Conservation (phyloP, 2,329 filamentous ascomycete genomes). For the Xylogone sp. region DNA sequence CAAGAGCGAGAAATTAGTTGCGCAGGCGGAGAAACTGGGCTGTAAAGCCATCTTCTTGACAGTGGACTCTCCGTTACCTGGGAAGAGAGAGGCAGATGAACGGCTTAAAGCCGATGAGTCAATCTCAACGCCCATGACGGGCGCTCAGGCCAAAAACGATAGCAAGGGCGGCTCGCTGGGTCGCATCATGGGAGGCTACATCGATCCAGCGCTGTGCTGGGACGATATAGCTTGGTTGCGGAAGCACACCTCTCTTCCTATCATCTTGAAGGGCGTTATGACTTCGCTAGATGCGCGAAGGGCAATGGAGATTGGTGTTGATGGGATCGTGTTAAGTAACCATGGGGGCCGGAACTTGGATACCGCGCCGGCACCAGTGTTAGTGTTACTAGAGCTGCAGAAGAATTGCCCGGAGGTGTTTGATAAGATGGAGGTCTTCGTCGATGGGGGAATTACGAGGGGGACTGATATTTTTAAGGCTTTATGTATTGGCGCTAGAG, state of each 20-base stretch:
- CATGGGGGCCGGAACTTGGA: constrained; percentile 61
- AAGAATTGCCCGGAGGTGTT: constrained; percentile 18
- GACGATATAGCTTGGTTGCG: constrained; percentile 63
- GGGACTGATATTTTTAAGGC: constrained; percentile 58
- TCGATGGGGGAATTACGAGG: constrained; percentile 54
- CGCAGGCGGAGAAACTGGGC: constrained; percentile 40
- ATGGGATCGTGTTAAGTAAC: constrained; percentile 68
- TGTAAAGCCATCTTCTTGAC: constrained; percentile 55
- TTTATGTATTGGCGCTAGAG: constrained; percentile 56
- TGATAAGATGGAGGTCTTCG: constrained; percentile 45
- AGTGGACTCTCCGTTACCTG: constrained; percentile 52
- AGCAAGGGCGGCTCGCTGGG: constrained; percentile 51
- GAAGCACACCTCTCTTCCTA: constrained; percentile 47
- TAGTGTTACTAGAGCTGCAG: constrained; percentile 37
- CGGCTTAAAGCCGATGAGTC: constrained; percentile 42
- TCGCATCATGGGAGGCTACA: constrained; percentile 51
- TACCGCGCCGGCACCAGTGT: constrained; percentile 43
- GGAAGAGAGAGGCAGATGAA: constrained; percentile 49
- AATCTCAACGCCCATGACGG: constrained; percentile 45
- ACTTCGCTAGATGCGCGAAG: constrained; percentile 58
- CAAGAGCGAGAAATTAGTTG: constrained; percentile 47
- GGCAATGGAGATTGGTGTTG: constrained; percentile 52
- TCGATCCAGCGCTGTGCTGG: constrained; percentile 58
- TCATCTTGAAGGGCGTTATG: constrained; percentile 71
- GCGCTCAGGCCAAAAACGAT: constrained; percentile 46